Evolutionary conservation across 768 basidiomycete genomes (phyloP).

Genomic region (Mrakia blollopis): DNA sequence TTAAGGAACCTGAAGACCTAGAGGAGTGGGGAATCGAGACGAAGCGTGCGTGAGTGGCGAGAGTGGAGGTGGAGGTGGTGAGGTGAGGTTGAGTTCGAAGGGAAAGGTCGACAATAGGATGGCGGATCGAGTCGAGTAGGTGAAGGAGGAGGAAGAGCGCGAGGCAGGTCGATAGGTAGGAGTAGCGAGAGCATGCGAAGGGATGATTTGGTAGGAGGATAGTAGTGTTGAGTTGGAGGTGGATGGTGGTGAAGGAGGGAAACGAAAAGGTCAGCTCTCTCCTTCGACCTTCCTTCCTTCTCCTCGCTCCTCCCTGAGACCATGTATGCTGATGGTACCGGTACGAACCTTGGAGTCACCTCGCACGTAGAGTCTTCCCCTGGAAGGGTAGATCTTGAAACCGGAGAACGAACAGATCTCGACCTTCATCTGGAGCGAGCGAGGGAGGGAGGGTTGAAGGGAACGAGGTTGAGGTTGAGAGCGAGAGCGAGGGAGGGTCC

Average conservation of each 20-base stretch:
- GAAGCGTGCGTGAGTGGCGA: no score
- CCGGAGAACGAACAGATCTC: slow-evolving; percentile 98
- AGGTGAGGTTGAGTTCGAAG: slow-evolving; percentile 5
- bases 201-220: neutral
- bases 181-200: neutral
- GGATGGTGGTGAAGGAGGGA: neutral
- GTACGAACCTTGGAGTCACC: slow-evolving; percentile 83
- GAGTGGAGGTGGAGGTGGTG: neutral
- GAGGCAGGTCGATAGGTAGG: neutral
- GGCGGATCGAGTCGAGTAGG: neutral
- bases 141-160: no score
- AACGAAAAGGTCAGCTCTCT: neutral
- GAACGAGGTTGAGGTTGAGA: neutral
- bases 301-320: slow-evolving; percentile 14
- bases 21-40: neutral
- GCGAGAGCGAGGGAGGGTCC: neutral
- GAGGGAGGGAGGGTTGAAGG: neutral
- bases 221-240: neutral
- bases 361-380: slow-evolving; percentile 91
- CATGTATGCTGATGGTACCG: no score
- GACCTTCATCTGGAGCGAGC: slow-evolving; percentile 60
- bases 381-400: slow-evolving; percentile 95
- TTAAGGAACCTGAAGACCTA: slow-evolving; percentile 92
- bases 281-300: neutral
- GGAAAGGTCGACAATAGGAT: no score